Percentiles rank a stretch among this genome's conserved stretches.
Evolutionary conservation across 2,329 filamentous ascomycete species (phyloP).

Genomic region (Trichoderma aggressivum): DNA sequence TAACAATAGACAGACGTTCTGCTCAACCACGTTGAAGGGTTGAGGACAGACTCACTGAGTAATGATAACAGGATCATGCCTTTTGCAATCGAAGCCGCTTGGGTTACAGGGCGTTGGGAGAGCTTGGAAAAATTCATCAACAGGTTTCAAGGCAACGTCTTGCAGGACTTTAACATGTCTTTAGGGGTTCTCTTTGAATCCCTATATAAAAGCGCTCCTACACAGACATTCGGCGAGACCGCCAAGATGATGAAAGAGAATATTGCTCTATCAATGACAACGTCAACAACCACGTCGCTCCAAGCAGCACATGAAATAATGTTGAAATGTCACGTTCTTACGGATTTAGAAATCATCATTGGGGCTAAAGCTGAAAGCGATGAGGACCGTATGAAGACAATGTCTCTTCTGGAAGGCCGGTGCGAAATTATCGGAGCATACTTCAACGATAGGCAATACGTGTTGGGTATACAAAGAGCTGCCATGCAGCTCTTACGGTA

Average conservation of each 20-base stretch:
- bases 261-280: constrained; percentile 71
- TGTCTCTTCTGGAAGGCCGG: constrained; percentile 60
- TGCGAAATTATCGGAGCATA: constrained; percentile 88
- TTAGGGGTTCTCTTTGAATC: constrained; percentile 60
- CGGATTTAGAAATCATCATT: constrained; percentile 79
- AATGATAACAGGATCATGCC: constrained; percentile 66
- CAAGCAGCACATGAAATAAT: constrained; percentile 81
- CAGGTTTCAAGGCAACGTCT: constrained; percentile 47
- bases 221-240: constrained; percentile 51
- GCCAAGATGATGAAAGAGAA: constrained; percentile 65
- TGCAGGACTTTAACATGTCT: constrained; percentile 74
- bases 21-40: constrained; percentile 79
- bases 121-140: constrained; percentile 66
- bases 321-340: constrained; percentile 80
- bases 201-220: constrained; percentile 52
- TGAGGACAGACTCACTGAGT: constrained; percentile 51
- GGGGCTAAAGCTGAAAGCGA: constrained; percentile 43
- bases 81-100: constrained; percentile 86
- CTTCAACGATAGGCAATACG: constrained; percentile 87
- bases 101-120: constrained; percentile 81
- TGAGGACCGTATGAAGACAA: constrained; percentile 34
- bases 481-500: constrained; percentile 77
- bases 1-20: constrained; percentile 62
- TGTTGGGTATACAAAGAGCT: constrained; percentile 81
- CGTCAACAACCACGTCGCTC: constrained; percentile 74